A percentile compares a stretch with the other conserved stretches of the same genome.
Evolutionary conservation across 768 basidiomycete genomes (phyloP).

Genomic region (Boletus barrowsii): DNA sequence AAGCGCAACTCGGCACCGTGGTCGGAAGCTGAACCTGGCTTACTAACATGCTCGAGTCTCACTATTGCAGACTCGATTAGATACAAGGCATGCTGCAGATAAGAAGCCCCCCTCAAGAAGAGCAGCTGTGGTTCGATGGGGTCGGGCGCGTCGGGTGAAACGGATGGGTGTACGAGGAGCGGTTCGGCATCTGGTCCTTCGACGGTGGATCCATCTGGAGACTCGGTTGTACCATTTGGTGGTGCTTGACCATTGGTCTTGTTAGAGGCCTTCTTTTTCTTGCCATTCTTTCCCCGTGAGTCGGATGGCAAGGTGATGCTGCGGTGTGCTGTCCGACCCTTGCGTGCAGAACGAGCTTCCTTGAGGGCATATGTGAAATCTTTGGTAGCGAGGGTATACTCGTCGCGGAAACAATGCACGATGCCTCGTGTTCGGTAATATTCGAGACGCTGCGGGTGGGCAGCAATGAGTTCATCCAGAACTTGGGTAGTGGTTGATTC

Average conservation of each 20-base stretch:
- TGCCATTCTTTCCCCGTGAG: constrained; percentile 43
- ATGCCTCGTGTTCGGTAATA: constrained; percentile 89
- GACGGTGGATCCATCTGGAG: constrained; percentile 37
- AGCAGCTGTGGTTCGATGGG: constrained; percentile 83
- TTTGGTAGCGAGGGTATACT: constrained; percentile 67
- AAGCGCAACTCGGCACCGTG: constrained; percentile 69
- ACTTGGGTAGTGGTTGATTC: constrained; percentile 78
- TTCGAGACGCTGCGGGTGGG: constrained; percentile 74
- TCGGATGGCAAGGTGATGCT: constrained; percentile 38
- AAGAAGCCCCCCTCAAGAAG: constrained; percentile 80
- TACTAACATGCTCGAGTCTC: constrained; percentile 65
- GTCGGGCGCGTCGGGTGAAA: constrained; percentile 75
- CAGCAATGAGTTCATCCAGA: constrained; percentile 74
- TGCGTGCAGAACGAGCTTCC: constrained; percentile 71
- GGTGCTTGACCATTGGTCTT: constrained; percentile 64
- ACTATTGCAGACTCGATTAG: constrained; percentile 74
- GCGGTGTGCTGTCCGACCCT: constrained; percentile 55
- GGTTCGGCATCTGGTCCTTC: constrained; percentile 52
- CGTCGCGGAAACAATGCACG: constrained; percentile 85
- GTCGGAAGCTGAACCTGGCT: constrained; percentile 50
- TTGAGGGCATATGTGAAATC: constrained; percentile 81
- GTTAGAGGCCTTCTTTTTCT: constrained; percentile 51
- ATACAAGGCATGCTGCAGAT: constrained; percentile 74
- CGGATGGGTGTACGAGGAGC: constrained; percentile 63
- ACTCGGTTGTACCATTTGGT: constrained; percentile 58